phyloP scores from a whole-genome alignment of 192 early-diverging fungal species.

The Pecoramyces ruminantium region DNA sequence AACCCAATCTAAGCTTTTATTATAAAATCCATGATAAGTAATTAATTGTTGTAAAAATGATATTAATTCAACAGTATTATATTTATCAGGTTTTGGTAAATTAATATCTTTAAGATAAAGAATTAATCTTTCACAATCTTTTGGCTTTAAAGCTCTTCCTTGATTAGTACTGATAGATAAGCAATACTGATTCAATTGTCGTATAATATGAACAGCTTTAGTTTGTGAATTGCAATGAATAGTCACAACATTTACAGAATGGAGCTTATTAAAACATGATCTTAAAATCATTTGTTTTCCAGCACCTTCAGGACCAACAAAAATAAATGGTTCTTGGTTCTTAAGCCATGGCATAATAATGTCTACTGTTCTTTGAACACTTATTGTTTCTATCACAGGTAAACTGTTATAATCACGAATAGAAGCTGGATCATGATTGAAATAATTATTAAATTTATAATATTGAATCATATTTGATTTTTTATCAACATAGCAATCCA shows the following conservation, averaged over 20 bases:
- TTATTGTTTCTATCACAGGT: constrained; percentile 27
- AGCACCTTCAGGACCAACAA: constrained; percentile 32
- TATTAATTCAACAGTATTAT: constrained; percentile 37
- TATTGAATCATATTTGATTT: constrained; percentile 15
- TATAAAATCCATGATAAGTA: constrained; percentile 37
- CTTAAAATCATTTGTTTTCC: constrained; percentile 35
- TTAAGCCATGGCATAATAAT: constrained; percentile 33
- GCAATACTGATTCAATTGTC: constrained; percentile 26
- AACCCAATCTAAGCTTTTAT: constrained; percentile 31
- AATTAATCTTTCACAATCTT: constrained; percentile 27
- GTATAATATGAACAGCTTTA: constrained; percentile 25
- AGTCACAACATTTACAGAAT: constrained; percentile 16
- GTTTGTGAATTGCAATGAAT: constrained; percentile 44
- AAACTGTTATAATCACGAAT: constrained; percentile 1
- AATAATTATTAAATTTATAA: constrained; percentile 10
- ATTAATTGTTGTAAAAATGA: constrained; percentile 37
- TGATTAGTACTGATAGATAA: constrained; percentile 18
- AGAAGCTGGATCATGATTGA: constrained; percentile 10
- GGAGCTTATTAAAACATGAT: constrained; percentile 23
- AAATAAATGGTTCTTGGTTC: constrained; percentile 17
- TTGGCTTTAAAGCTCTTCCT: constrained; percentile 28
- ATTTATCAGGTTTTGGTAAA: constrained; percentile 35
- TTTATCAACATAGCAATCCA: constrained; percentile 20
- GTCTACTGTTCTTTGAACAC: constrained; percentile 19
- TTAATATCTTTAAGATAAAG: constrained; percentile 46